phyloP scores from a whole-genome alignment of 768 basidiomycete genomes.

The Tephrocybe rancida region DNA sequence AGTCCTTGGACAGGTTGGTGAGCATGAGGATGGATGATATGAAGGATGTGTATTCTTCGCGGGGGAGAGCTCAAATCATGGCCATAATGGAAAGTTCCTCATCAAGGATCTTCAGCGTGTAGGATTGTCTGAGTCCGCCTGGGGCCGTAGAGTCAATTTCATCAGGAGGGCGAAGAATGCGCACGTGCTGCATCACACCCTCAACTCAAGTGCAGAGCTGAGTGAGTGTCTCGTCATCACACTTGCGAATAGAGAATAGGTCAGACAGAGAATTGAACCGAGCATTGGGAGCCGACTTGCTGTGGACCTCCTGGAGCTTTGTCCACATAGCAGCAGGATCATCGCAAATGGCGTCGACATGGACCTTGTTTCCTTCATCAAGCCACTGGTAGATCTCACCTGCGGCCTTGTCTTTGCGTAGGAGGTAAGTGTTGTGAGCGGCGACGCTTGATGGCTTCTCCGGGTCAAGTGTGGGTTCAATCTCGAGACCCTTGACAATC shows the following conservation, averaged over 20 bases:
- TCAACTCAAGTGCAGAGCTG: neutral
- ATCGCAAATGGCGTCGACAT: constrained; percentile 1
- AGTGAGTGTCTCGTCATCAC: neutral
- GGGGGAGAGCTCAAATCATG: constrained; percentile 1
- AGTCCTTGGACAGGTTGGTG: neutral
- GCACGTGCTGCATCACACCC: neutral
- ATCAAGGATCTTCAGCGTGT: constrained; percentile 4
- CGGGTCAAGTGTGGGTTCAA: neutral
- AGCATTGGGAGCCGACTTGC: too few relatives aligned
- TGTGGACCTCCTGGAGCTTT: neutral
- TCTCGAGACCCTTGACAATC: neutral
- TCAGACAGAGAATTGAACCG: too few relatives aligned
- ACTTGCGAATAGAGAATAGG: too few relatives aligned
- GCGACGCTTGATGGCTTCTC: too few relatives aligned
- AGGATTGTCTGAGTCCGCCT: neutral
- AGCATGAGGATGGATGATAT: neutral
- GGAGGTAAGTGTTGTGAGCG: too few relatives aligned
- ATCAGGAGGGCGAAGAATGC: neutral
- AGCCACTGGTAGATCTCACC: neutral
- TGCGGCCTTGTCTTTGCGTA: neutral
- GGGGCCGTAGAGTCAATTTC: too few relatives aligned
- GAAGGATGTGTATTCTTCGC: neutral
- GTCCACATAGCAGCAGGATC: neutral
- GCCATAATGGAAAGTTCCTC: constrained; percentile 4
- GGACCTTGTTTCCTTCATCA: constrained; percentile 2